Percentiles rank a stretch among this genome's conserved stretches.
phyloP scores from a whole-genome alignment of 2,329 filamentous ascomycete genomes.

The Mollisiaceae sp. region DNA sequence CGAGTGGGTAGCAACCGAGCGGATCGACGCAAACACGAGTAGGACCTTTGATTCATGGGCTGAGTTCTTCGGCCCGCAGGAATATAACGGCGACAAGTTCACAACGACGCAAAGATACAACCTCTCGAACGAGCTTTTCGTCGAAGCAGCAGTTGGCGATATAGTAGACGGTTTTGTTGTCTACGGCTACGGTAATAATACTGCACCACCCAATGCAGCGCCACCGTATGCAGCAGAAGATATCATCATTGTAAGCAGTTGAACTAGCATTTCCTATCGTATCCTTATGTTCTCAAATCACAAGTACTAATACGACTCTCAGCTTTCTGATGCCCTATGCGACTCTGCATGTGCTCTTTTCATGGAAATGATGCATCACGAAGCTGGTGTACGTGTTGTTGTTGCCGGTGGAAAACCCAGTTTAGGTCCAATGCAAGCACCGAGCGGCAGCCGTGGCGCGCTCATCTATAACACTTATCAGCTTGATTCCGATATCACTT shows the following conservation, averaged over 20 bases:
- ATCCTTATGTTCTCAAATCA: not conserved
- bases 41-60: conserved; percentile 32
- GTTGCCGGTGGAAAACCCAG: conserved; percentile 15
- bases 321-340: conserved; percentile 16
- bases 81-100: conserved; percentile 30
- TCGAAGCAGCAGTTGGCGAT: conserved; percentile 4
- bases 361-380: conserved; percentile 17
- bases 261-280: not conserved
- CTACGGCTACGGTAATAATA: conserved; percentile 33
- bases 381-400: not conserved
- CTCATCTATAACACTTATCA: conserved; percentile 8
- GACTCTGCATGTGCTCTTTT: conserved; percentile 21
- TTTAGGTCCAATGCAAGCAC: conserved; percentile 20
- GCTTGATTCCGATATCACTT: conserved; percentile 2
- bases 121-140: conserved; percentile 25
- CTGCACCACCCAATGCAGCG: conserved; percentile 17
- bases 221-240: conserved; percentile 45
- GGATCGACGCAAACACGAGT: conserved; percentile 29
- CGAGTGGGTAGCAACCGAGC: conserved; percentile 32
- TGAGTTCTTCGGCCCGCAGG: conserved; percentile 30
- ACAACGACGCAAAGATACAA: conserved; percentile 12
- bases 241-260: conserved; percentile 42
- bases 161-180: not conserved
- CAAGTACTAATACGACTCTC: not conserved
- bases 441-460: conserved; percentile 16